Base-by-base conservation (phyloP, 2,329 filamentous ascomycete genomes). In the Helicocarpus griseus region DNA sequence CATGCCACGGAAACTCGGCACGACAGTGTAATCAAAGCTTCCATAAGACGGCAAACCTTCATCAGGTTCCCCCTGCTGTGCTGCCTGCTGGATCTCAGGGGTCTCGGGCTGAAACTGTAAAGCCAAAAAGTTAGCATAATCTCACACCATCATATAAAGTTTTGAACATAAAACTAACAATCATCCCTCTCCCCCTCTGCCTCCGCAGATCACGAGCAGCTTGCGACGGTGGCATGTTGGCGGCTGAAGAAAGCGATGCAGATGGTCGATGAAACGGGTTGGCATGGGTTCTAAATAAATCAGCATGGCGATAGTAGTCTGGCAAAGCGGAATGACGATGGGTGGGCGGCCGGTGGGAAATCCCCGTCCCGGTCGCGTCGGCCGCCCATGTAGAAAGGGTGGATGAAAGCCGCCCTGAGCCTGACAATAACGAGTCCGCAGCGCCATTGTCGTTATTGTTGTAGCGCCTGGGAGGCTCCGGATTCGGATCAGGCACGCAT, bases 401-500 rank as follows among this genome's bases (percentile, higher is more conserved):
- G 14, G 38, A 24, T n/a, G 48, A 44, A 36, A 44, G 35, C 35
- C 33, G 17, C 5, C 33, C 35, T 3, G 47, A 7, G 13, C 35
- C 49, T 7, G 48, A 17, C 40, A 29, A 35, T 21, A 53, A 40
- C 19, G 35, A 44, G 6, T 35, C 50, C n/a, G 13, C 8, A 13
- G 44, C 31, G 13, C 28, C n/a, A n/a, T n/a, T n/a, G n/a, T n/a
- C n/a, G n/a, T n/a, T n/a, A n/a, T n/a, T 35, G 40, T 26, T 47
- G 54, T 68, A 72, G 19, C 60, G 61, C 26, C 64, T 60, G 31
- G 78, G 78, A 41, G 79, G 79, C 51, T 77, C 75, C 33, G 77
- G 76, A 55, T 83, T 83, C 17, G 81, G 83, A 68, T 86, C 83
- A 33, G 83, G 83, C 9, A 87, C 83, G 63, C 83, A 87, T 11